Conservation (phyloP, 768 basidiomycete genomes). For the Mycena vulgaris region DNA sequence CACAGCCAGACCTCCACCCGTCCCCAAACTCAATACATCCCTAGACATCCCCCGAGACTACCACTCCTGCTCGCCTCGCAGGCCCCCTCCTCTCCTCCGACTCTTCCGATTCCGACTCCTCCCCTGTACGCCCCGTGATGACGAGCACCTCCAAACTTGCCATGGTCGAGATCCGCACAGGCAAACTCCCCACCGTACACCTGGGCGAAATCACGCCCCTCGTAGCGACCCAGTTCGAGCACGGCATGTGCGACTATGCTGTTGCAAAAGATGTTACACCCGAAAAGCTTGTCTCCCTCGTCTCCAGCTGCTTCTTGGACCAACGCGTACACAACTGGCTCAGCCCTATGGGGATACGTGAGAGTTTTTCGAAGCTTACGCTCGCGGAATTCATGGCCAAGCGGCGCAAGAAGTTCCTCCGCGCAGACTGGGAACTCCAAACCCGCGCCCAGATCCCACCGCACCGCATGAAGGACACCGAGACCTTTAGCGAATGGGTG, state of each 20-base stretch:
- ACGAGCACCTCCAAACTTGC: too few relatives aligned
- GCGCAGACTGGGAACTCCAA: not conserved
- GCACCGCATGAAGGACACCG: not conserved
- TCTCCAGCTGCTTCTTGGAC: not conserved
- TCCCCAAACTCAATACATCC: too few relatives aligned
- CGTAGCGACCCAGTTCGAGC: not conserved
- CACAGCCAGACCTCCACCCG: too few relatives aligned
- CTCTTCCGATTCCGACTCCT: too few relatives aligned
- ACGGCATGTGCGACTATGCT: not conserved
- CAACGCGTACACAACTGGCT: not conserved
- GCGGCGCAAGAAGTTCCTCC: not conserved
- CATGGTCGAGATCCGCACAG: too few relatives aligned
- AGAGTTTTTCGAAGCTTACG: not conserved
- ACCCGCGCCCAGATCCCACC: not conserved
- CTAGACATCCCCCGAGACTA: too few relatives aligned
- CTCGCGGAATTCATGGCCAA: not conserved
- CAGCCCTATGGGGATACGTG: not conserved
- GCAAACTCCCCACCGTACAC: not conserved
- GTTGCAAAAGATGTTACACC: not conserved
- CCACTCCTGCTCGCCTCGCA: too few relatives aligned
- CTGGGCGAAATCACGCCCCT: not conserved
- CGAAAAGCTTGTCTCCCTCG: not conserved
- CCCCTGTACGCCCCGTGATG: too few relatives aligned
- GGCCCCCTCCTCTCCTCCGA: too few relatives aligned
- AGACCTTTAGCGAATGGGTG: not conserved